Evolutionary conservation across 352 stramenopile genomes (phyloP), one percentile per base, ranked within the genome.

Genomic region (Globisporangium nagaii): DNA sequence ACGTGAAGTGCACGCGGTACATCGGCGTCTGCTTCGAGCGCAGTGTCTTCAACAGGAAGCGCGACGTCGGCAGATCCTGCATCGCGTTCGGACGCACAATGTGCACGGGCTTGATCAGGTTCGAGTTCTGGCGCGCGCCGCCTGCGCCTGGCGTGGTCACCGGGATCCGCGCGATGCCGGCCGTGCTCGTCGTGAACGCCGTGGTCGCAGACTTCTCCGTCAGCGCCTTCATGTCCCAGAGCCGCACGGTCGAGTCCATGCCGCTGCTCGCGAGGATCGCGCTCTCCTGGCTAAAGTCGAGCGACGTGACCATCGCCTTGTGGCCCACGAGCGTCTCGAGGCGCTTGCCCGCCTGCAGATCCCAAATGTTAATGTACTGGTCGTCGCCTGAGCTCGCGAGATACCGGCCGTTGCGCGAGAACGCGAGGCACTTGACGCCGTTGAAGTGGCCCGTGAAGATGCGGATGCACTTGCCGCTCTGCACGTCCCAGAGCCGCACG

Each of bases 331-430:
- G 69, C 25, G 84, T 93, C 58, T 90, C 81, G 7, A 97, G 49
- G n/a, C 83, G 74, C 64, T 93, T 92, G 24, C 84, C 82, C 8
- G 80, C 84, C 15, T 94, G 89, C 36, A 98, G 73, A 65, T 98
- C 93, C 93, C 94, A 98, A 59, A 98, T 78, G 63, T 97, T 93
- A 44, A 98, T 82, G 46, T 95, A 88, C 56, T 93, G 77, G 60
- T 92, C 81, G 35, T 96, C 84, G 22, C 94, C 84, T 19, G 80
- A 87, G 32, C 73, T 90, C 45, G 84, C 88, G 4, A 93, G 76
- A 68, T 97, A 97, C 42, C 81, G 74, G 10, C 93, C 93, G 25
- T 94, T 95, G 43, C 83, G 85, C 49, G 82, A 96, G 48, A 98
- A 96, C 15, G 91, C 77, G 28, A 98, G 75, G 24, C 79, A 70